Percentiles rank a stretch among this genome's conserved stretches.
phyloP scores from a whole-genome alignment of 495 filamentous ascomycete genomes.

The Aspergillus avenaceus region DNA sequence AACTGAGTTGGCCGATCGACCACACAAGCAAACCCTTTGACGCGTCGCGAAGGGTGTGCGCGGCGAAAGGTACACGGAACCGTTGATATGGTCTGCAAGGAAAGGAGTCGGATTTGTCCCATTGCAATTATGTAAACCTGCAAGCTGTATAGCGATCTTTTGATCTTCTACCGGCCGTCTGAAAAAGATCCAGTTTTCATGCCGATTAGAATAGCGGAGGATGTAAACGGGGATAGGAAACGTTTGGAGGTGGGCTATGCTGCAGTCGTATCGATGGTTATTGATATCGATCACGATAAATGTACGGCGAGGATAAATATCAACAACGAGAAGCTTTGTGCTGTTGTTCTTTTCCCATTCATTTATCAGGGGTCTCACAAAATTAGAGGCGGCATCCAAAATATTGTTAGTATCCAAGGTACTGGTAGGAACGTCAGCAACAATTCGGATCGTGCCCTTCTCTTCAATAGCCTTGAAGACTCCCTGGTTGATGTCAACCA shows the following conservation, averaged over 20 bases:
- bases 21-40: no score
- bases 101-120: background rate
- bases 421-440: conserved; percentile 3
- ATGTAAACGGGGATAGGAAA: conserved; percentile 5
- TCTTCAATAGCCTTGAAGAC: background rate
- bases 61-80: background rate
- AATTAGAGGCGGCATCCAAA: background rate
- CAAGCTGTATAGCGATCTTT: background rate
- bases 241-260: background rate
- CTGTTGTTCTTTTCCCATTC: background rate
- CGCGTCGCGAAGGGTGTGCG: no score
- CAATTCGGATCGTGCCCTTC: background rate
- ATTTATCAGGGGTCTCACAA: background rate
- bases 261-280: conserved; percentile 3
- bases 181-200: background rate
- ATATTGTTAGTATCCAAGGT: background rate
- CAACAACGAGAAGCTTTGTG: background rate
- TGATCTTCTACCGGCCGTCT: background rate
- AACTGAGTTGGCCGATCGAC: no score
- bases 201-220: background rate
- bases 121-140: conserved; percentile 4
- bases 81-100: conserved; percentile 4
- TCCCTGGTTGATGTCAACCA: background rate
- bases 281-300: conserved; percentile 6
- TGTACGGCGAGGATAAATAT: conserved; percentile 1